Percentiles rank a stretch among this genome's conserved stretches.
Evolutionary conservation across 2,329 filamentous ascomycete genomes (phyloP).

Genomic region (Beauveria rudraprayagi): DNA sequence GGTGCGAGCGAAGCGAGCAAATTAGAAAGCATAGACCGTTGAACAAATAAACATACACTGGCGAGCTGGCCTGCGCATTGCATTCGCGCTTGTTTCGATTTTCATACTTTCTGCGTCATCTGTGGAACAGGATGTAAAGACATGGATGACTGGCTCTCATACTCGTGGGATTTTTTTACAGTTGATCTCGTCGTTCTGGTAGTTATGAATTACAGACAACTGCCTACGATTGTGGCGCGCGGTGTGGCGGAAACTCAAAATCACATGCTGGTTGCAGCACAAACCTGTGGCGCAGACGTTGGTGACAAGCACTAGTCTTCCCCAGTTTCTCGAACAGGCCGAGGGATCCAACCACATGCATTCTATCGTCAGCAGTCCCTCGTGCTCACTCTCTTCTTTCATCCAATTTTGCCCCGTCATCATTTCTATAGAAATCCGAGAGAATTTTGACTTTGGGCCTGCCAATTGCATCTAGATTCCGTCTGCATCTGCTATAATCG

Average conservation of each 20-base stretch:
- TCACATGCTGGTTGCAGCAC: constrained; percentile 10
- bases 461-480: background rate
- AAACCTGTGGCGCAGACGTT: constrained; percentile 6
- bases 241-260: background rate
- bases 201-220: background rate
- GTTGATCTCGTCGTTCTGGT: background rate
- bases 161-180: background rate
- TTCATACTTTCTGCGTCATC: no score
- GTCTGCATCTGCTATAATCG: background rate
- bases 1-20: background rate
- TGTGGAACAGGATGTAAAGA: no score
- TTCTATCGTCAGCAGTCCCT: constrained; percentile 10
- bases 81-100: background rate
- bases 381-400: background rate
- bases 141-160: background rate
- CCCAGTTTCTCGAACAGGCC: constrained; percentile 9
- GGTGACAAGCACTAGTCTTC: background rate
- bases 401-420: background rate
- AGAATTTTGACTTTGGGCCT: background rate
- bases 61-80: background rate
- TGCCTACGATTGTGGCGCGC: constrained; percentile 13
- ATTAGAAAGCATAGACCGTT: background rate
- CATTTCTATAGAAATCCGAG: background rate
- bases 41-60: background rate
- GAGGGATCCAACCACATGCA: constrained; percentile 13